Base-by-base conservation (phyloP, 805 yeast species). In the Tetrapisispora phaffii region DNA sequence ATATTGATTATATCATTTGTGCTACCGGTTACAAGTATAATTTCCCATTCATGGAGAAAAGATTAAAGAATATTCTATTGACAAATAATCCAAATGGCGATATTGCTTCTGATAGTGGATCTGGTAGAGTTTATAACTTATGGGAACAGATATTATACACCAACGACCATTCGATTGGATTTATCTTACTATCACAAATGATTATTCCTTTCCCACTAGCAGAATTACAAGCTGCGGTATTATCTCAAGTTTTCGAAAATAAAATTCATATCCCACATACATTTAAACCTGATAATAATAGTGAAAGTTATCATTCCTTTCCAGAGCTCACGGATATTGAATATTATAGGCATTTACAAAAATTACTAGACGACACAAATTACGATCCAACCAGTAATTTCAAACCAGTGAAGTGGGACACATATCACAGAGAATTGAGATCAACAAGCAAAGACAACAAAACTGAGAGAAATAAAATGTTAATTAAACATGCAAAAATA, bases 121-220 rank as follows among this genome's bases (percentile, higher is more conserved):
- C 45, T 12, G 10, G 23, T 23, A 42, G 44, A 6, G 45, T 51
- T 8, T 70, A 71, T 41, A 73, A 76, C 19, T 53, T 80, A 10
- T 83, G 79, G 69, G 72, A 74, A 50, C 90, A 82, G 52, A 65
- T 79, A 13, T 65, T 82, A 39, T 74, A 75, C 51, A 66, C 69
- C 23, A 63, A 69, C 16, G 84, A 82, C 50, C 86, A 88, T 0
- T 75, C 84, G 1, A 54, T 86, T 28, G 78, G 79, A 0, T 70
- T 83, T 29, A 71, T 82, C 31, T 81, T 84, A 1, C 62, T 80
- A 15, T 82, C 85, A 2, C 68, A 77, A 34, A 74, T 76, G 49
- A 77, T 79, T 4, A 64, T 82, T 0, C 85, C 87, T 6, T 79
- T 80, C 49, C 70, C 85, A 43, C 64, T 75, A 1, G 73, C 82